These are phyloP conservation scores for Gamarada debralockiae DNA, from an alignment of 495 filamentous ascomycete genomes.

Conservation along the genomic window DNA sequence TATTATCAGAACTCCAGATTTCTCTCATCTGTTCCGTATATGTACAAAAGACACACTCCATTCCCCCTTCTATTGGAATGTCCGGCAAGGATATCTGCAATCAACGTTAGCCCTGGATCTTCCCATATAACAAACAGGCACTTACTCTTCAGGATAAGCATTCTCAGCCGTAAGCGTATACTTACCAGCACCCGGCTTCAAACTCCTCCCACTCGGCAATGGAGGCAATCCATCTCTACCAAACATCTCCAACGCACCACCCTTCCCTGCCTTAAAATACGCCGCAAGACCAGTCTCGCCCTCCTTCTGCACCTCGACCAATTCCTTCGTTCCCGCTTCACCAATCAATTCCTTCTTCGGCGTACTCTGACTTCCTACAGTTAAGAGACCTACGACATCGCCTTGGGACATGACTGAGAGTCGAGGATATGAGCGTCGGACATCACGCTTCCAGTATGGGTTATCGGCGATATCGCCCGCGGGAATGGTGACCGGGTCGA, in stretches of 20 bases:
- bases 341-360: constrained; percentile 84
- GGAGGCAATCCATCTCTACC: constrained; percentile 76
- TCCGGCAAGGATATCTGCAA: constrained; percentile 43
- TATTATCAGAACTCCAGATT: too few species aligned
- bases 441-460: constrained; percentile 95
- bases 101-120: constrained; percentile 20
- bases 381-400: constrained; percentile 80
- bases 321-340: constrained; percentile 74
- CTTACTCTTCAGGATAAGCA: constrained; percentile 56
- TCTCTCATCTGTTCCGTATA: too few species aligned
- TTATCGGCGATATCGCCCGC: constrained; percentile 95
- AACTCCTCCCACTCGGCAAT: constrained; percentile 62
- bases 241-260: constrained; percentile 61
- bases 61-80: constrained; percentile 35
- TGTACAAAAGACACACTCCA: background rate
- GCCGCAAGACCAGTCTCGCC: constrained; percentile 68
- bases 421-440: constrained; percentile 79
- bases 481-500: constrained; percentile 88
- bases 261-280: constrained; percentile 58
- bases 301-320: constrained; percentile 76
- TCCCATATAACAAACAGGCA: constrained; percentile 13
- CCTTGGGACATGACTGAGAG: constrained; percentile 77
- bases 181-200: constrained; percentile 34
- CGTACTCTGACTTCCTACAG: constrained; percentile 71
- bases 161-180: constrained; percentile 52